Evolutionary conservation across 139 green algal genomes (phyloP).

Genomic region (Tetraselmis striata): DNA sequence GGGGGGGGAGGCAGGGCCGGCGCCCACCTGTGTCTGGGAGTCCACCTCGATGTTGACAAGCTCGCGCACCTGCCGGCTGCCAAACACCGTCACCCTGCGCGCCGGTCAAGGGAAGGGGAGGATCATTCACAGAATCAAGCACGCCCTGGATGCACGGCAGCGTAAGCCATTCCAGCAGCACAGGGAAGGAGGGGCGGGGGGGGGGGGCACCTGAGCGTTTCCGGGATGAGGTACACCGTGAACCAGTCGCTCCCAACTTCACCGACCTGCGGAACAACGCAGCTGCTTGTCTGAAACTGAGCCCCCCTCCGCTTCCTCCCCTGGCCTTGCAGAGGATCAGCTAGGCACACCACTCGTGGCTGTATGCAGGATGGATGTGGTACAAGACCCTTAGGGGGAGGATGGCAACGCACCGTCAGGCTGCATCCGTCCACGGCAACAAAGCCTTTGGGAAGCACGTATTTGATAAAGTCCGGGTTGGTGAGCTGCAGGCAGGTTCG

Average conservation of each 20-base stretch:
- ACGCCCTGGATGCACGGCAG: no score
- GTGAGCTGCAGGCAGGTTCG: constrained; percentile 18
- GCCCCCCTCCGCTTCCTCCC: no score
- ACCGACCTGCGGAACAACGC: constrained; percentile 29
- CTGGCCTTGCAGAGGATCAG: no score
- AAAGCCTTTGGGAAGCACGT: constrained; percentile 93
- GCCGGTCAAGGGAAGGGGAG: no score
- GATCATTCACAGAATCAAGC: no score
- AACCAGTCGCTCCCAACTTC: constrained; percentile 58
- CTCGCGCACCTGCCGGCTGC: constrained; percentile 54
- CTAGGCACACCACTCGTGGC: no score
- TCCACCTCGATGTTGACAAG: constrained; percentile 88
- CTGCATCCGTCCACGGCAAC: constrained; percentile 87
- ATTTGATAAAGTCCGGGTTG: constrained; percentile 74
- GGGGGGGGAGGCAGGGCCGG: no score
- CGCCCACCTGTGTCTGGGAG: constrained; percentile 71
- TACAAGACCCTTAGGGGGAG: no score
- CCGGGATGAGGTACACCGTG: constrained; percentile 90
- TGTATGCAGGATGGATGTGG: no score
- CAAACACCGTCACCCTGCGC: constrained; percentile 69
- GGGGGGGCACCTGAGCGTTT: constrained; percentile 87
- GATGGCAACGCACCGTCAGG: constrained; percentile 59
- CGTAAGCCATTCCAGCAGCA: no score
- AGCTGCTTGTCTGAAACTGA: no score
- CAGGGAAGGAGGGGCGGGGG: no score